Evolutionary conservation across 169 alveolate species (phyloP).

Genomic region (Theileria annulata): DNA sequence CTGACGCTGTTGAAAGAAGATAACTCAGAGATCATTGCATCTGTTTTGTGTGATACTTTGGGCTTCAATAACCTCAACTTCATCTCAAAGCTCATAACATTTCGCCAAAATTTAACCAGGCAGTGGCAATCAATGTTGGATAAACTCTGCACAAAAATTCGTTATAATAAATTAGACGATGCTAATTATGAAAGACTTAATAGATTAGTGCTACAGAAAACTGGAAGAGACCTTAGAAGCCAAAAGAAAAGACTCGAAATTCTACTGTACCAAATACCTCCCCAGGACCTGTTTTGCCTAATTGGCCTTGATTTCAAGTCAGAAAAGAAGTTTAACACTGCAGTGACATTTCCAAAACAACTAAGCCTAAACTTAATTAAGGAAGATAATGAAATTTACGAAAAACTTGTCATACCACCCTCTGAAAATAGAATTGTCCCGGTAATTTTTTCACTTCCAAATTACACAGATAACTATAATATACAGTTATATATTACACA

Average conservation of each 20-base stretch:
- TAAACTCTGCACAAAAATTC: constrained; percentile 5
- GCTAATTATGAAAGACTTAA: constrained; percentile 13
- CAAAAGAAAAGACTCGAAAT: constrained; percentile 20
- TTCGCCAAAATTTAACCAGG: constrained; percentile 33
- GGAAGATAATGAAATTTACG: constrained; percentile 43
- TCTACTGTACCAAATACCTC: constrained; percentile 24
- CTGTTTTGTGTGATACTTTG: constrained; percentile 34
- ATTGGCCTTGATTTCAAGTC: not conserved
- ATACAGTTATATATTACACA: not conserved
- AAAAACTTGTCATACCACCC: constrained; percentile 39
- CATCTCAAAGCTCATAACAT: constrained; percentile 38
- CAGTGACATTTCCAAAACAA: not conserved
- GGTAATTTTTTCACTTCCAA: constrained; percentile 18
- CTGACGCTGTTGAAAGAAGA: constrained; percentile 23
- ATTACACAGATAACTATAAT: too few species aligned
- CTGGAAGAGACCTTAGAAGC: constrained; percentile 37
- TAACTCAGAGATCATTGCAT: constrained; percentile 28
- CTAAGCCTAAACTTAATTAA: constrained; percentile 29
- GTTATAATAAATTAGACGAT: constrained; percentile 1
- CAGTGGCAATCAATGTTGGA: constrained; percentile 51
- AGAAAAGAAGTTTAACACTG: not conserved
- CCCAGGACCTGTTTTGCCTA: constrained; percentile 36
- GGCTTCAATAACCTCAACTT: constrained; percentile 46
- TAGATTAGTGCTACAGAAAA: constrained; percentile 12
- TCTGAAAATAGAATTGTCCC: constrained; percentile 20